A percentile compares a stretch with the other conserved stretches of the same genome.
Evolutionary conservation across 345 rosid genomes (phyloP).

Genomic region (Salix udensis): DNA sequence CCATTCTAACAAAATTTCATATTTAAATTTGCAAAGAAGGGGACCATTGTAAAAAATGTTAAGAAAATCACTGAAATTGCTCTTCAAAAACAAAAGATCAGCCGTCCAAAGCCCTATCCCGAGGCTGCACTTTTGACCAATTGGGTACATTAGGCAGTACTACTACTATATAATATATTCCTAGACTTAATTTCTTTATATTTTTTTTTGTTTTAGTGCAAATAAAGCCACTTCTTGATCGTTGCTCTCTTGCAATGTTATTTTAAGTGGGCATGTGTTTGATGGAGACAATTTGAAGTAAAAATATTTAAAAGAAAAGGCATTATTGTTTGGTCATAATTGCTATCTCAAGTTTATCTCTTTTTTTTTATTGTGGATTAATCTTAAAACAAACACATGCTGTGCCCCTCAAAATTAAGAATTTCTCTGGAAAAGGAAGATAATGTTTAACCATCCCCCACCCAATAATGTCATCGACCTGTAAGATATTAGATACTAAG

Average conservation of each 20-base stretch:
- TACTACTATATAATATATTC: background rate
- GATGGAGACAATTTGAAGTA: constrained; percentile 16
- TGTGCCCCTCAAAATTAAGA: background rate
- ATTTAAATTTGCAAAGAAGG: background rate
- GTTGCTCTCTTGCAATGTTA: constrained; percentile 4
- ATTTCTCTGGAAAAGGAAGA: background rate
- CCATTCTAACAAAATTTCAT: background rate
- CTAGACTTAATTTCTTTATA: background rate
- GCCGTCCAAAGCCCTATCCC: constrained; percentile 9
- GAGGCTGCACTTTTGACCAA: constrained; percentile 37
- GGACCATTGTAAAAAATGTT: background rate
- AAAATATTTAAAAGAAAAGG: constrained; percentile 1
- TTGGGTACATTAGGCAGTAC: background rate
- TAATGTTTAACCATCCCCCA: background rate
- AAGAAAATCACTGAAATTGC: background rate
- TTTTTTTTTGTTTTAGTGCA: background rate
- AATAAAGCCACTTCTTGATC: constrained; percentile 9
- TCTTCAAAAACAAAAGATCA: background rate
- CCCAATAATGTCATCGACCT: background rate
- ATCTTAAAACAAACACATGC: background rate
- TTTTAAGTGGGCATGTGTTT: background rate
- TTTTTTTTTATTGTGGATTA: background rate
- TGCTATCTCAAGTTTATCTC: constrained; percentile 10
- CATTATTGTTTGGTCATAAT: background rate
- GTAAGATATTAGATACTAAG: background rate